Conservation (phyloP, 257 asterid genomes). For the Plectranthus barbatus region DNA sequence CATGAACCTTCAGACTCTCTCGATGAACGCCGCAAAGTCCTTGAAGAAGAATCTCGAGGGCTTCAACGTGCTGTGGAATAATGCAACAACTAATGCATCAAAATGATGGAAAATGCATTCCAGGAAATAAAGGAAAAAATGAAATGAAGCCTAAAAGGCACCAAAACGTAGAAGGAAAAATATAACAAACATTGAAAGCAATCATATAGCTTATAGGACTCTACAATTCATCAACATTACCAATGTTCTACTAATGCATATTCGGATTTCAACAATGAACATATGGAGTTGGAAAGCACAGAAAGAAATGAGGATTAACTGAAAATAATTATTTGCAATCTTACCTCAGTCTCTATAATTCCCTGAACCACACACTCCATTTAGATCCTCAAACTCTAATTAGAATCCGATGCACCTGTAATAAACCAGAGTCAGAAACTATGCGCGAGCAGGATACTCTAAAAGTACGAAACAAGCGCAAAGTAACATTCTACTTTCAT, state of each 20-base stretch:
- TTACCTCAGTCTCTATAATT: slow-evolving; percentile 84
- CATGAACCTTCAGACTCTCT: slow-evolving; percentile 74
- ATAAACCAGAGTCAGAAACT: not conserved
- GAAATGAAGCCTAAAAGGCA: not conserved
- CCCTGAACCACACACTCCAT: slow-evolving; percentile 98
- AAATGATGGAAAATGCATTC: not conserved
- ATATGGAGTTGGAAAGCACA: not conserved
- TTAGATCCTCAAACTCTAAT: slow-evolving; percentile 7
- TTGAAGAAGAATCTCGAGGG: slow-evolving; percentile 89
- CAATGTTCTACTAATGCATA: not conserved
- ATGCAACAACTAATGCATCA: slow-evolving; percentile 2
- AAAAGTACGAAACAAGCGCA: too few relatives aligned
- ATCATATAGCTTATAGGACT: not conserved
- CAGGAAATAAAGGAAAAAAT: not conserved
- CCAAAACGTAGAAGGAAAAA: too few relatives aligned
- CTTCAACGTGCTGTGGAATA: slow-evolving; percentile 79
- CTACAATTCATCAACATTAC: slow-evolving; percentile 1
- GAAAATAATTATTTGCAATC: not conserved
- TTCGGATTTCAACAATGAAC: not conserved
- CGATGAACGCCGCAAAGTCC: slow-evolving; percentile 85
- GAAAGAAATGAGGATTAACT: not conserved
- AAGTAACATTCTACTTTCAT: too few relatives aligned
- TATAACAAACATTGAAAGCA: too few relatives aligned
- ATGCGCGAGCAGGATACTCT: not conserved
- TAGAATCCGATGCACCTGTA: not conserved